Conservation (phyloP, 768 basidiomycete species). For the Fistulinella prunicolor region DNA sequence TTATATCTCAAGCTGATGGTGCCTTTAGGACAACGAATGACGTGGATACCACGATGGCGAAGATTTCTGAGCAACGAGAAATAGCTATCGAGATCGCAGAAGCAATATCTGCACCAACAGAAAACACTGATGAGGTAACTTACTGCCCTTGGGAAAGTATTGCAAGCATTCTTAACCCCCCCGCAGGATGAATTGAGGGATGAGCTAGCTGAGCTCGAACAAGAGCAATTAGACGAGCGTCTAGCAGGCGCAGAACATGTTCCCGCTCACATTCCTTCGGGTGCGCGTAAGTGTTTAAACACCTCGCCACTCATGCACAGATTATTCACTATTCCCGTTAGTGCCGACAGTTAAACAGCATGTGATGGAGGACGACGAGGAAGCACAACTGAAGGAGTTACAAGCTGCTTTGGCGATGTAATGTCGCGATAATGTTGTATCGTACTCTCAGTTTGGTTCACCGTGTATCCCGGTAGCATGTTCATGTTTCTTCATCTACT, state of each 20-base stretch:
- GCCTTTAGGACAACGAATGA: constrained; percentile 70
- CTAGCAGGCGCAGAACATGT: constrained; percentile 85
- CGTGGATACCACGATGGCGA: constrained; percentile 87
- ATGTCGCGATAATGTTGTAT: constrained; percentile 14
- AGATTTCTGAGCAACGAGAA: constrained; percentile 86
- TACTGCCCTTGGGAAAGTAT: background rate
- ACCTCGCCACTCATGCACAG: background rate
- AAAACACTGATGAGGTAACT: constrained; percentile 73
- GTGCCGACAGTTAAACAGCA: constrained; percentile 28
- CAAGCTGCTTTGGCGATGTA: constrained; percentile 89
- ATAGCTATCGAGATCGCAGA: constrained; percentile 91
- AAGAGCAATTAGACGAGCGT: constrained; percentile 82
- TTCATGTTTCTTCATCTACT: constrained; percentile 24
- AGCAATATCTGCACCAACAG: constrained; percentile 72
- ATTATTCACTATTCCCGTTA: constrained; percentile 5
- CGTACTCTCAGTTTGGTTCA: constrained; percentile 6
- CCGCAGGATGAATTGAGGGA: constrained; percentile 74
- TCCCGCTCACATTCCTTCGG: constrained; percentile 79
- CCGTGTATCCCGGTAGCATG: constrained; percentile 15
- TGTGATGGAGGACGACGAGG: constrained; percentile 86
- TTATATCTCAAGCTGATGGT: constrained; percentile 2
- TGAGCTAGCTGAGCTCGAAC: constrained; percentile 85
- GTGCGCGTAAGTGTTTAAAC: constrained; percentile 45
- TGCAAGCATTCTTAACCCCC: background rate
- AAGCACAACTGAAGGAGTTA: constrained; percentile 80